These are phyloP conservation scores for Stachybotrys chartarum DNA, from an alignment of 2,329 filamentous ascomycete species.

Conservation along the genomic window DNA sequence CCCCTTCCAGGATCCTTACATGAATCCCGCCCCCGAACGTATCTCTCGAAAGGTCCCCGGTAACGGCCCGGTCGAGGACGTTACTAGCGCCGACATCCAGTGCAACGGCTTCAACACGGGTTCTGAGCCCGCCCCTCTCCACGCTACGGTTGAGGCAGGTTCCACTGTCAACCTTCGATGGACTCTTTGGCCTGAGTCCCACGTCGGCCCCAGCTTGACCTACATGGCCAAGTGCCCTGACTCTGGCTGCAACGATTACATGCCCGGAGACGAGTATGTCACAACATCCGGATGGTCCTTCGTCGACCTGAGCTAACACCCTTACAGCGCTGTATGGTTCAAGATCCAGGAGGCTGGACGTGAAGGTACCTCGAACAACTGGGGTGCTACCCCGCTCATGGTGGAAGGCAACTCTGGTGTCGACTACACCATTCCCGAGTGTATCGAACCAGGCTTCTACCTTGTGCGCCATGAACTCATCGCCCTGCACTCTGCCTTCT, in stretches of 20 bases:
- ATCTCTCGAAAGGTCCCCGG: slow-evolving; percentile 52
- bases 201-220: slow-evolving; percentile 46
- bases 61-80: slow-evolving; percentile 50
- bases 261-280: slow-evolving; percentile 31
- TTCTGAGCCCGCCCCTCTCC: slow-evolving; percentile 45
- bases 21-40: slow-evolving; percentile 35
- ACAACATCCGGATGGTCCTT: slow-evolving; percentile 27
- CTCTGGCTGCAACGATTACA: slow-evolving; percentile 39
- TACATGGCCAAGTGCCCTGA: slow-evolving; percentile 54
- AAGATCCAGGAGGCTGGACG: slow-evolving; percentile 44
- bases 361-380: slow-evolving; percentile 40
- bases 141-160: slow-evolving; percentile 46
- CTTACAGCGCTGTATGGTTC: slow-evolving; percentile 41
- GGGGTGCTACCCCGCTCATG: slow-evolving; percentile 38
- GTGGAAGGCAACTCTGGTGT: slow-evolving; percentile 34
- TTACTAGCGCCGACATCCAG: slow-evolving; percentile 44
- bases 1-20: slow-evolving; percentile 36
- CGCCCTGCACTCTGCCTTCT: slow-evolving; percentile 41
- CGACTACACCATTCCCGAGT: slow-evolving; percentile 47
- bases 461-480: slow-evolving; percentile 52
- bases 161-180: slow-evolving; percentile 45
- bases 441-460: slow-evolving; percentile 46
- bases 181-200: slow-evolving; percentile 44
- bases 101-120: slow-evolving; percentile 47
- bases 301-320: neutral